Base-by-base conservation (phyloP, 495 filamentous ascomycete genomes). In the Daldinia concentrica region DNA sequence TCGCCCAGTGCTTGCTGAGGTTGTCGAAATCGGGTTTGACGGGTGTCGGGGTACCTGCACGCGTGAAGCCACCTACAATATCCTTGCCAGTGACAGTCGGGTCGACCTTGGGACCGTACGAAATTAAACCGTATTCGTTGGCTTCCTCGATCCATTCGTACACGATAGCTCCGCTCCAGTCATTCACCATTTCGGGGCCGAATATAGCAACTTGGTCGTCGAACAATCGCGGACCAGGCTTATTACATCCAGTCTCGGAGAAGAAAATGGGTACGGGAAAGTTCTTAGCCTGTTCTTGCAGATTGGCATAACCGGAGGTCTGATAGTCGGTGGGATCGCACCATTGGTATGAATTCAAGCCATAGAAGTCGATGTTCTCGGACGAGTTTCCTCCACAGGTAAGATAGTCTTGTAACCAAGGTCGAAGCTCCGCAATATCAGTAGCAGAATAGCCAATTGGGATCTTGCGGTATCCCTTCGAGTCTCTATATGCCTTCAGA, bases 141-240 rank as follows among this genome's bases (percentile, higher is more conserved):
- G 86, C 82, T 78, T 96, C 93, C 75, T 94, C 80, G 62, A 97
- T 91, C 93, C 93, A 97, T 78, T 97, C 93, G 79, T 97, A 97
- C 69, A 95, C 83, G 63, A 96, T 93, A 34, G 91, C 82, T 62
- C 93, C 93, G 29, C 90, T 93, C 92, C 93, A 97, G 61, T 89
- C 86, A 60, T 81, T 78, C 6, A 80, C 78, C 93, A 97, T 96
- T 3, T 91, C 77, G 1, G 78, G 58, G 52, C 91, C 91, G 70
- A 96, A 89, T 65, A 97, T 93, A 52, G 91, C 87, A 6, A 80
- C 79, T 74, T 95, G 93, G 76, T 97, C 93, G 12, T 85, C 84
- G 69, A 95, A 97, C 0, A 84, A 83, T 45, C 93, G 88, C 2
- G 93, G 93, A 19, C 78, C 78, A 4, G 86, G 85, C 14, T 81